phyloP scores from a whole-genome alignment of 2,329 filamentous ascomycete genomes.

The Fusarium vanettenii region DNA sequence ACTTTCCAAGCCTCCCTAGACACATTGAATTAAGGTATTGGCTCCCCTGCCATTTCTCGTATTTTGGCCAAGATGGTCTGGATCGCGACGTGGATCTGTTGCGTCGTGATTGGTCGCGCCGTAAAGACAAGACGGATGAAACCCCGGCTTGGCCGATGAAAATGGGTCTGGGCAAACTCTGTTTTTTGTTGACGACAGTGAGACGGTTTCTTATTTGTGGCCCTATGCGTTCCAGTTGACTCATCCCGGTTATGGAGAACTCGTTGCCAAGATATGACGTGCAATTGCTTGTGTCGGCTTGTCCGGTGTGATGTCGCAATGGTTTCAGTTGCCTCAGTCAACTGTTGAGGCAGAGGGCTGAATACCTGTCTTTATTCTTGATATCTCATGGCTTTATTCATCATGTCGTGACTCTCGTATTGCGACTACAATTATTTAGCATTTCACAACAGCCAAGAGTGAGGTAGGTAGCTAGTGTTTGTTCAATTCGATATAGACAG shows the following conservation, averaged over 20 bases:
- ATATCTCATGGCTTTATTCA: no score
- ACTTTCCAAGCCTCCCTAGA: background rate
- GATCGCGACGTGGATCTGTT: background rate
- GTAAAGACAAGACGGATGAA: background rate
- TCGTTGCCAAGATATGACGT: background rate
- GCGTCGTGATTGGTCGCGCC: background rate
- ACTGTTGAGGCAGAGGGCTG: background rate
- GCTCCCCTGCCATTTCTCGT: background rate
- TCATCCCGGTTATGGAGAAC: background rate
- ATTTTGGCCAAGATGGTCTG: background rate
- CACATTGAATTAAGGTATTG: background rate
- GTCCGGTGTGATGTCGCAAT: background rate
- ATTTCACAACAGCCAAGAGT: no score
- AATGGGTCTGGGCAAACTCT: background rate
- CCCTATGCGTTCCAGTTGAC: background rate
- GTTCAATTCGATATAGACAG: background rate
- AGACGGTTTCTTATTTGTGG: background rate
- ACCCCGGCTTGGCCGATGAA: background rate
- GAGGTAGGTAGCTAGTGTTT: background rate
- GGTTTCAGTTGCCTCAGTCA: background rate
- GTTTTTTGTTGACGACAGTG: background rate
- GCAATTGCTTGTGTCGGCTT: background rate
- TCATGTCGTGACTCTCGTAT: no score
- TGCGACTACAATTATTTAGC: no score
- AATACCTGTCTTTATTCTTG: no score